Evolutionary conservation across 352 stramenopile species (phyloP).

Genomic region (Phytopythium chamaehyphon): DNA sequence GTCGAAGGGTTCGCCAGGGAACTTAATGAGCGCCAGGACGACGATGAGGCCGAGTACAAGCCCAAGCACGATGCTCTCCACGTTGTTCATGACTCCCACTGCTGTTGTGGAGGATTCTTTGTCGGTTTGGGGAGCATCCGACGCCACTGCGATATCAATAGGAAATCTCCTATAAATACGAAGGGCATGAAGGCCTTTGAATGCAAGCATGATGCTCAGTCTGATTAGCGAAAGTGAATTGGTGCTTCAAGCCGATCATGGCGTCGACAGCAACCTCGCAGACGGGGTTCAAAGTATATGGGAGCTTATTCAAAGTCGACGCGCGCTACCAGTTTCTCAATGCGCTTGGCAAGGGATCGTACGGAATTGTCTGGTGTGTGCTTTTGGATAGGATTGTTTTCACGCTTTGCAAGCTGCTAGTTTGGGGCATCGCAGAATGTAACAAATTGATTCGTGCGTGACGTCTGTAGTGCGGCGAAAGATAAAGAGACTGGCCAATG

Average conservation of each 20-base stretch:
- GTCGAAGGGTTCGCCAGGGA: constrained; percentile 61
- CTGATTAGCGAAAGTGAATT: background rate
- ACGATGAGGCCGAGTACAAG: constrained; percentile 37
- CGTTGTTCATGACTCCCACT: constrained; percentile 54
- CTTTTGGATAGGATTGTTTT: too few species aligned
- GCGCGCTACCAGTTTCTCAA: constrained; percentile 86
- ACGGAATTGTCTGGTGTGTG: constrained; percentile 85
- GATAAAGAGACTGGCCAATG: constrained; percentile 68
- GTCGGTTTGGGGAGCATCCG: too few species aligned
- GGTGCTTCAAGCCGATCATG: too few species aligned
- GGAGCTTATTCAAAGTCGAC: constrained; percentile 78
- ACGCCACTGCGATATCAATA: background rate
- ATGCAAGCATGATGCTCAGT: background rate
- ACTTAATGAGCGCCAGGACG: constrained; percentile 33
- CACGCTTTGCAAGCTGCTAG: background rate
- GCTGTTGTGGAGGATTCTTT: too few species aligned
- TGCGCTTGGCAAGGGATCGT: constrained; percentile 88
- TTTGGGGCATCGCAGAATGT: too few species aligned
- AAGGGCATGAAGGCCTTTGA: too few species aligned
- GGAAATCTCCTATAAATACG: background rate
- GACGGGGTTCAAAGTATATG: constrained; percentile 72
- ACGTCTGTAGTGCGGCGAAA: constrained; percentile 49
- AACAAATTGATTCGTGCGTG: too few species aligned
- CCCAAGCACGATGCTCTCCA: constrained; percentile 37
- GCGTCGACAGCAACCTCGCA: background rate